Percentiles rank a stretch among this genome's conserved stretches.
phyloP scores from a whole-genome alignment of 1,139 yeast species.

The Diutina mesorugosa region DNA sequence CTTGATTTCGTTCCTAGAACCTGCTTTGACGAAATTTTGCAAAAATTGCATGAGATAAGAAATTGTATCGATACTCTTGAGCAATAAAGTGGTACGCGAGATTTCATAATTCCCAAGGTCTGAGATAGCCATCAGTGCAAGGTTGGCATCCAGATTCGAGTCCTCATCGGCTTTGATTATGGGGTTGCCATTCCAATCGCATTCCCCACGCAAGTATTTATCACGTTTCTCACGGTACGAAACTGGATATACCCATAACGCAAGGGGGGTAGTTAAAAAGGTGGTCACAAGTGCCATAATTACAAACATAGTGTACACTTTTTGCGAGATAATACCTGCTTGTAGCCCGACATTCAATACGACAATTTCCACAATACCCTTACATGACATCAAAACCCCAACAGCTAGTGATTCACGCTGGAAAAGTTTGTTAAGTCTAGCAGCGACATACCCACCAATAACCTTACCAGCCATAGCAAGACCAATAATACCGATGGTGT shows the following conservation, averaged over 20 bases:
- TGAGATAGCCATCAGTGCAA: not conserved
- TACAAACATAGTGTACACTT: conserved; percentile 66
- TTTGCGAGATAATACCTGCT: conserved; percentile 50
- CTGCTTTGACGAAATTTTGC: conserved; percentile 11
- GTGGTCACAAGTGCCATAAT: conserved; percentile 72
- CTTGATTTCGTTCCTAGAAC: conserved; percentile 23
- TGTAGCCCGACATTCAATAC: conserved; percentile 63
- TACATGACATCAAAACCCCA: conserved; percentile 79
- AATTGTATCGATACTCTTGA: conserved; percentile 20
- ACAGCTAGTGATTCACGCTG: conserved; percentile 68
- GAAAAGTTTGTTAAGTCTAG: conserved; percentile 44
- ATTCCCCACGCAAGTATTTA: conserved; percentile 24
- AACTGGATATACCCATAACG: conserved; percentile 46
- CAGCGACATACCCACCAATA: conserved; percentile 52
- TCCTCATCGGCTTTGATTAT: not conserved
- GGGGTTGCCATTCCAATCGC: conserved; percentile 24
- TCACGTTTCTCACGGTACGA: conserved; percentile 43
- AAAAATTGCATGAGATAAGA: conserved; percentile 21
- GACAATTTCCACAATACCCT: conserved; percentile 75
- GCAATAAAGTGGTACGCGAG: conserved; percentile 12
- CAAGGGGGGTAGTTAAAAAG: conserved; percentile 61
- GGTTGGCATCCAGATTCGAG: not conserved
- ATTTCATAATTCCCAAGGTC: not conserved
- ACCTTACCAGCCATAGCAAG: conserved; percentile 59
- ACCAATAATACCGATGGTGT: conserved; percentile 49